Percentiles rank a stretch among this genome's conserved stretches.
phyloP scores from a whole-genome alignment of 2,329 filamentous ascomycete genomes.

The Penicillium sp. region DNA sequence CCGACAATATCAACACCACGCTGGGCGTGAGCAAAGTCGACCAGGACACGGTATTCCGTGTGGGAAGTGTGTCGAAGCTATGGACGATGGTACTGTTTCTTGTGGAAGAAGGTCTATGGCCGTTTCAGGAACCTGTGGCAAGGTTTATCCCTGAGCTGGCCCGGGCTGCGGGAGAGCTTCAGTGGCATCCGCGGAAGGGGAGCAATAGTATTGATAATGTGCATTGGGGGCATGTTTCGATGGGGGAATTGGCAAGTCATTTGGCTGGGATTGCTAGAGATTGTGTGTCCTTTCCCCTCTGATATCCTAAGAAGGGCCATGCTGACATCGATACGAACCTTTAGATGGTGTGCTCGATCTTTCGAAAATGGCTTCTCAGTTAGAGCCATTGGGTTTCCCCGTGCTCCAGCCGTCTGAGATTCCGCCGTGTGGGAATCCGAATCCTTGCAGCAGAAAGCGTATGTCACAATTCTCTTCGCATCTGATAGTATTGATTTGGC shows the following conservation, averaged over 20 bases:
- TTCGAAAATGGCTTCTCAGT: conserved; percentile 6
- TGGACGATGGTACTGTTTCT: conserved; percentile 46
- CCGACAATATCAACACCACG: conserved; percentile 7
- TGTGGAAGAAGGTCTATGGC: conserved; percentile 29
- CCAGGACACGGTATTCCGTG: conserved; percentile 49
- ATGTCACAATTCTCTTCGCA: neutral
- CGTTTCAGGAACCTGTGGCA: conserved; percentile 28
- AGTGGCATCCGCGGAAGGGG: conserved; percentile 10
- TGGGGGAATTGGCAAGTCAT: conserved; percentile 45
- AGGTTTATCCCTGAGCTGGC: conserved; percentile 34
- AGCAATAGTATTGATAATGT: conserved; percentile 27
- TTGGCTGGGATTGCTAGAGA: conserved; percentile 43
- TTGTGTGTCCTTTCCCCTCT: conserved; percentile 31
- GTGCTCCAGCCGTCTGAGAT: conserved; percentile 9
- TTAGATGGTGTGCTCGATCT: conserved; percentile 21
- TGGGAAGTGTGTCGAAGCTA: conserved; percentile 50
- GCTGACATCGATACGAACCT: neutral
- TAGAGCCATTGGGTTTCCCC: conserved; percentile 21
- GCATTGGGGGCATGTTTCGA: conserved; percentile 42
- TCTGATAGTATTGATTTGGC: neutral
- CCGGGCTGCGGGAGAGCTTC: conserved; percentile 6
- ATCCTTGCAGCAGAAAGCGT: conserved; percentile 18
- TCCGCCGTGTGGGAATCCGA: conserved; percentile 17
- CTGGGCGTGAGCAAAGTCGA: conserved; percentile 35
- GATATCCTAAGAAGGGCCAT: neutral